Evolutionary conservation across 441 rosid genomes (phyloP), one percentile per base, ranked within the genome.

Genomic region (Brassica hybrid): DNA sequence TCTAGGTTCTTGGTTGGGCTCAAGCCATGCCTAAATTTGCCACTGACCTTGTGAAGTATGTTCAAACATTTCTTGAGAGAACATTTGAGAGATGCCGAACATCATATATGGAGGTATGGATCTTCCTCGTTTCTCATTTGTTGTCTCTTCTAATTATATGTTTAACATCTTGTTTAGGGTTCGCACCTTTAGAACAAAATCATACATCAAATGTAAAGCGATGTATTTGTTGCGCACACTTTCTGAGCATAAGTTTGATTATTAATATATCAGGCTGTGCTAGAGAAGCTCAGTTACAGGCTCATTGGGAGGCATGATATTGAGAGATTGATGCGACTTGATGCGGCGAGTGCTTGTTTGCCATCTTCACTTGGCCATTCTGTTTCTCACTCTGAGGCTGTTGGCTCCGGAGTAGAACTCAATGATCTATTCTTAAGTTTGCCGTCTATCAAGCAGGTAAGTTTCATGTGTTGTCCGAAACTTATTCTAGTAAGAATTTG

Each of bases 11-110:
- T 78, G 98, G 96, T 76, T 96, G 99, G 99, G 99, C 98, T 79
- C 98, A 94, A 87, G 97, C 98, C 72, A 91, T 96, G 98, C 99
- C 99, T 69, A 96, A 94, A 86, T 96, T 96, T 91, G 85, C 97
- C 81, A 79, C 88, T 17, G 98, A 94, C 70, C 91, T 94, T 76
- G 94, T 94, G 81, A 92, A 90, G 80, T 88, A 86, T 85, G 97
- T 96, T 84, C 98, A 96, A 80, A 90, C 97, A 30, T 94, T 92
- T 85, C 92, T 96, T n/a, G 98, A 96, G 88, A 88, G 99, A 70
- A 88, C 99, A 57, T 94, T 88, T 79, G 99, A 96, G 86, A 90
- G 97, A 88, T 92, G 98, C 56, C 92, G 98, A 68, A 90, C 98
- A 74, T 91, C 98, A 81, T 96, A 96, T 81, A 92, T 85, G 91